Evolutionary conservation across 1,284 basidiomycete genomes (phyloP), one percentile per base, ranked within the genome.

Genomic region (Ceratobasidium sp.): DNA sequence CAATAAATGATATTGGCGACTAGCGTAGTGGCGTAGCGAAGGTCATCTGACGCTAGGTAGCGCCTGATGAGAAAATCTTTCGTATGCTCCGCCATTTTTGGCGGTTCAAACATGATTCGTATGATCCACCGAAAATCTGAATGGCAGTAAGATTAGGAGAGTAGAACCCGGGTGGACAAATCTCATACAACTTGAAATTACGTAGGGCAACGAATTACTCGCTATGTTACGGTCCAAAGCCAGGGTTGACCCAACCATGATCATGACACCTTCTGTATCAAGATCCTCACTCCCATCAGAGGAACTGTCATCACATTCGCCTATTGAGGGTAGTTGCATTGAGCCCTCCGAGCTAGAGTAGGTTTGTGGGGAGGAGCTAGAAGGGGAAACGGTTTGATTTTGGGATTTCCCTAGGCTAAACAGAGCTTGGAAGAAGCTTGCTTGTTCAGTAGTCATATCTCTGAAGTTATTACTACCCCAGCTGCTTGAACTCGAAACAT

Each of bases 281-380:
- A 55, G 33, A 46, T 60, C 69, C 20, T 72, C 49, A 15, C 15
- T n/a, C 39, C 42, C 44, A 42, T 64, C 20, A 68, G 46, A 2
- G 70, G 40, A n/a, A 42, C 72, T 56, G 40, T 68, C 68, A 49
- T 75, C 61, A 26, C 67, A n/a, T 68, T 28, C 77, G 7, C 42
- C 40, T 53, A 39, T 66, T 63, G 69, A 42, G 13, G 78, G 63
- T 33, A 60, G 70, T 5, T 5, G 3, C 7, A 63, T 20, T 20
- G 53, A 23, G 7, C 53, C 53, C 53, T 55, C 10, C 4, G 4
- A 23, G 53, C 53, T 15, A n/a, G n/a, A n/a, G 4, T 7, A 15
- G 9, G 53, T 20, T 15, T 20, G 53, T 23, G 53, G n/a, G 53
- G 44, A 7, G 6, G 44, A 46, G 13, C 13, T 7, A 6, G 44